Percentiles rank a stretch among this genome's conserved stretches.
phyloP scores from a whole-genome alignment of 73 alveolate species.

The Blepharisma japonicum region DNA sequence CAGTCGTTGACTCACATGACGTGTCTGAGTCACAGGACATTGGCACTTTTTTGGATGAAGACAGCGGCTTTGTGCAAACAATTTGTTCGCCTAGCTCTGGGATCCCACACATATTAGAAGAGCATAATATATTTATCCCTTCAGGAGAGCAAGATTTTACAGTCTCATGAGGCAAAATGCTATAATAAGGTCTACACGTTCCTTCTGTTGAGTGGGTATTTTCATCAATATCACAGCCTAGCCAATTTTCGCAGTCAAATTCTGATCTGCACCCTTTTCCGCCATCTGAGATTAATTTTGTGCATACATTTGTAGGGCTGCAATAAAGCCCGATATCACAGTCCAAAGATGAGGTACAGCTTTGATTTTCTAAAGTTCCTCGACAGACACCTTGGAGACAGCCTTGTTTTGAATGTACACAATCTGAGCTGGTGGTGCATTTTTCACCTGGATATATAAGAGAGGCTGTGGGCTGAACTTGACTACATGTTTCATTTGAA shows the following conservation, averaged over 20 bases:
- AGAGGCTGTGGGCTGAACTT: neutral
- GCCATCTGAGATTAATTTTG: neutral
- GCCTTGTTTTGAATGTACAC: neutral
- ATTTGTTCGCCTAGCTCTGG: too few species aligned
- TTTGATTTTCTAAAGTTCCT: neutral
- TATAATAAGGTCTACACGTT: too few species aligned
- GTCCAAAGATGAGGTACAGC: neutral
- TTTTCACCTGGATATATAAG: conserved; percentile 15
- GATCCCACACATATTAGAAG: too few species aligned
- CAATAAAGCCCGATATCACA: neutral
- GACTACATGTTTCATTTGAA: too few species aligned
- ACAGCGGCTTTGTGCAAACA: too few species aligned
- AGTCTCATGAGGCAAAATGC: too few species aligned
- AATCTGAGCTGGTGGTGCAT: neutral
- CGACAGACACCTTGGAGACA: neutral
- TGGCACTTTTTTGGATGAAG: too few species aligned
- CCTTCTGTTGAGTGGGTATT: too few species aligned
- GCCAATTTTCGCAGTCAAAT: neutral
- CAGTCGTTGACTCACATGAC: too few species aligned
- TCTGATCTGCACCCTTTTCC: neutral
- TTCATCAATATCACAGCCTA: neutral
- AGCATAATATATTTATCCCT: too few species aligned
- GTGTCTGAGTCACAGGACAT: too few species aligned
- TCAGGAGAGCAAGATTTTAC: too few species aligned
- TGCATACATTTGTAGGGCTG: neutral